Base-by-base conservation (phyloP, 768 basidiomycete species). In the Bullera alba region DNA sequence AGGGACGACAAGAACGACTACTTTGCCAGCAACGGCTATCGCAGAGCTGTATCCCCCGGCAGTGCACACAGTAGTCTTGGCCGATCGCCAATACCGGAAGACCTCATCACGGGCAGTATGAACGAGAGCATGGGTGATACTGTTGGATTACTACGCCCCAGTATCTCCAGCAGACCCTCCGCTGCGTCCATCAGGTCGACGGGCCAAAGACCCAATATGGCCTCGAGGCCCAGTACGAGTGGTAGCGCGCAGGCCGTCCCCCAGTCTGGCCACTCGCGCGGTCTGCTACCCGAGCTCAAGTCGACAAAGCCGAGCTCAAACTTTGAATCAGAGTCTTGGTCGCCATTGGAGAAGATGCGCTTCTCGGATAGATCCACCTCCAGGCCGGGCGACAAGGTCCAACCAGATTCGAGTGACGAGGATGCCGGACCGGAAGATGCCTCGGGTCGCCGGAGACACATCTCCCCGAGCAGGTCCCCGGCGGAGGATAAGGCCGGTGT, bases 321-420 rank as follows among this genome's bases (percentile, higher is more conserved):
- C 35, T 42, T 57, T 46, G 56, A 53, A 23, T 56, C 51, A 16
- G 51, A 50, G 12, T 37, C 54, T 28, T 59, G 61, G 58, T 58
- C 59, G 17, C 62, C 58, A 5, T 41, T 60, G 0, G 54, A 56
- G 23, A 39, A 21, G 10, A 10, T 39, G 7, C n/a, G n/a, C n/a
- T n/a, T n/a, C n/a, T n/a, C n/a, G n/a, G 19, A 21, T 8, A 10
- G 22, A 39, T 21, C 10, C 12, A 21, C 8, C 19, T 10, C 37
- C 8, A 10, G 10, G 8, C 8, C 12, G 19, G 41, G 25, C 14
- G 32, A 48, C 36, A 37, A 44, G 14, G 28, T 30, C 1, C 45
- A 48, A 23, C 23, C 36, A n/a, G 61, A 69, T 34, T 69, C 63
- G 4, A 62, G 58, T 41, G 67, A 65, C 47, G 67, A 65, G 16